Base-by-base conservation (phyloP, 495 filamentous ascomycete species). In the Tuber aestivum region DNA sequence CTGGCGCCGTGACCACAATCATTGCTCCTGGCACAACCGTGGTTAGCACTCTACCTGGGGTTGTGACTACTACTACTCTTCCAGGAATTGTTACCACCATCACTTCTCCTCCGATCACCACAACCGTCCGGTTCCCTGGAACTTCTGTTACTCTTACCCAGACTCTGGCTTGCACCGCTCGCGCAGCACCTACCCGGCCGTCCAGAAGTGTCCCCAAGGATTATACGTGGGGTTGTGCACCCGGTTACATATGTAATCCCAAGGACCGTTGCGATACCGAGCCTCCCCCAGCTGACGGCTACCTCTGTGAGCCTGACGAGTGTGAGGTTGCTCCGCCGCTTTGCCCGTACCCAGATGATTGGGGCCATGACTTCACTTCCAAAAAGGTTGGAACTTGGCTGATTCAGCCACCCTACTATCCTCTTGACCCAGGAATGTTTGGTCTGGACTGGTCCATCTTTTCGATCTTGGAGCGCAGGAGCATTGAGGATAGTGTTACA, bases 381-480 rank as follows among this genome's bases (percentile, higher is more conserved):
- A 84, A 86, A 68, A 50, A 84, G 69, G 86, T 88, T 7, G 76
- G 83, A 69, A 86, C 84, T 83, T 89, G 87, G 83, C 87, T 88
- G 23, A 83, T 88, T 27, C 86, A 85, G 18, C 78, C 85, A 5
- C 87, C 86, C 6, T 92, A 91, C 79, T 92, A 89, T 84, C 88
- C 92, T 68, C 86, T 92, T n/a, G 84, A 88, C 32, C 91, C 91
- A 9, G 77, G 81, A 2, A 85, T 84, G 23, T 93, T 93, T 79
- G 90, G 90, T 12, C 79, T 93, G 40, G 87, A 86, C 70, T 87
- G 89, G 75, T 86, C 85, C 44, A 90, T 93, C 48, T 92, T 92
- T 69, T 73, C 78, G 37, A 21, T 56, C 35, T 37, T 38, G 4
- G 23, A 79, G 56, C 77, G 85, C 82, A 61, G 44, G 82, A 4